Conservation (phyloP, 2,329 filamentous ascomycete species). For the Paecilomyces sp. region DNA sequence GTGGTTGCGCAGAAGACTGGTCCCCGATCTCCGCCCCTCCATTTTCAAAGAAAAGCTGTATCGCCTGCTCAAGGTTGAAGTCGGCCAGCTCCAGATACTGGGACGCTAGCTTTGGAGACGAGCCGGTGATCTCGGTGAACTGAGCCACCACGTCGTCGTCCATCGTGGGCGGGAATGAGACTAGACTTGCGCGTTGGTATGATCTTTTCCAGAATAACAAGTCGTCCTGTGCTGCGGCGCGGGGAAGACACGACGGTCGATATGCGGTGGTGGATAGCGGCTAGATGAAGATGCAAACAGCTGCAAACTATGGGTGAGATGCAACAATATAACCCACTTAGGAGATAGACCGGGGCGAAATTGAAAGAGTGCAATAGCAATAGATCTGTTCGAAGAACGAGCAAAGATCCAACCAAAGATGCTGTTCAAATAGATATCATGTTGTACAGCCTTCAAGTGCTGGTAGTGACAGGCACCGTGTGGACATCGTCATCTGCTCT, state of each 20-base stretch:
- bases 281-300: slow-evolving; percentile 20
- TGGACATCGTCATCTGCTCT: background rate
- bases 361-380: background rate
- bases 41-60: slow-evolving; percentile 85
- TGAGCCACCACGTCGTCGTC: slow-evolving; percentile 64
- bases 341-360: background rate
- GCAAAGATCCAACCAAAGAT: background rate
- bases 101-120: slow-evolving; percentile 64
- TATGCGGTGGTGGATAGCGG: slow-evolving; percentile 6
- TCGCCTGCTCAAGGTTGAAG: slow-evolving; percentile 74
- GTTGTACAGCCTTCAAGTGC: background rate
- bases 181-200: background rate
- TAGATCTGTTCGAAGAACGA: background rate
- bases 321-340: slow-evolving; percentile 2
- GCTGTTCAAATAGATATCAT: background rate
- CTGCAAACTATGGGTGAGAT: slow-evolving; percentile 16
- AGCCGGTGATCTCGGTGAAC: slow-evolving; percentile 76
- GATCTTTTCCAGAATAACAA: background rate
- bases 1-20: slow-evolving; percentile 31
- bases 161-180: slow-evolving; percentile 41
- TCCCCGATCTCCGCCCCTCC: slow-evolving; percentile 57
- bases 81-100: slow-evolving; percentile 82
- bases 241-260: background rate
- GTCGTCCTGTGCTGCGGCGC: slow-evolving; percentile 1
- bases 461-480: background rate